Evolutionary conservation across 208 protist species (phyloP).

Genomic region (Entamoeba invadens): DNA sequence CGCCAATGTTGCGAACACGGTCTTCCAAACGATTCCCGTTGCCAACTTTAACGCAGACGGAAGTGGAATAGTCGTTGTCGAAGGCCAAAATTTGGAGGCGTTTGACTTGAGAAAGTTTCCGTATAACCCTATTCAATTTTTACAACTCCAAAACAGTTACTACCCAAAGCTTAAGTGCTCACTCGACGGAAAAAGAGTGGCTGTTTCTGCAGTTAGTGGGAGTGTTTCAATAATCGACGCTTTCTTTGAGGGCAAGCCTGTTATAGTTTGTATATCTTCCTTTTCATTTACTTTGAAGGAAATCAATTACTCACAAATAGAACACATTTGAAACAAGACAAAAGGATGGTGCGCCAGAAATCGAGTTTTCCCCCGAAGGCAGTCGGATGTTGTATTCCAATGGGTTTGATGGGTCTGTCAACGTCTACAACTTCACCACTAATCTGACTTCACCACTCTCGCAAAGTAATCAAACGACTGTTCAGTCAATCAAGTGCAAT

Average conservation of each 20-base stretch:
- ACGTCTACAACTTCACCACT: neutral
- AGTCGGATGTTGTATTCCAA: neutral
- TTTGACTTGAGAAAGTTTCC: neutral
- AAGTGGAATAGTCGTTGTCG: neutral
- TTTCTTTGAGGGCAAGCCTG: neutral
- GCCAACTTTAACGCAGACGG: neutral
- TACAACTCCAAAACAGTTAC: neutral
- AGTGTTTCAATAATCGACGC: neutral
- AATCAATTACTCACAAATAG: neutral
- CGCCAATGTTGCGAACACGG: neutral
- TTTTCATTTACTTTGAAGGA: neutral
- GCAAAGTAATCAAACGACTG: neutral
- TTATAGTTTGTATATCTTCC: neutral
- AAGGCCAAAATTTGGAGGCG: neutral
- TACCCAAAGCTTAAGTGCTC: neutral
- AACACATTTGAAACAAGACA: neutral
- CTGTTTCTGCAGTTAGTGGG: neutral
- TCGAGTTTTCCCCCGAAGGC: neutral
- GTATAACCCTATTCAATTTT: neutral
- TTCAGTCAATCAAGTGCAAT: neutral
- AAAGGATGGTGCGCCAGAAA: neutral
- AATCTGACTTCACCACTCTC: neutral
- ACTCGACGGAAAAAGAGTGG: neutral
- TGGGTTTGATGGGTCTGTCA: neutral
- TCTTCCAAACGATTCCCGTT: neutral